Evolutionary conservation across 2,329 filamentous ascomycete genomes (phyloP).

Genomic region (Clonostachys byssicola): DNA sequence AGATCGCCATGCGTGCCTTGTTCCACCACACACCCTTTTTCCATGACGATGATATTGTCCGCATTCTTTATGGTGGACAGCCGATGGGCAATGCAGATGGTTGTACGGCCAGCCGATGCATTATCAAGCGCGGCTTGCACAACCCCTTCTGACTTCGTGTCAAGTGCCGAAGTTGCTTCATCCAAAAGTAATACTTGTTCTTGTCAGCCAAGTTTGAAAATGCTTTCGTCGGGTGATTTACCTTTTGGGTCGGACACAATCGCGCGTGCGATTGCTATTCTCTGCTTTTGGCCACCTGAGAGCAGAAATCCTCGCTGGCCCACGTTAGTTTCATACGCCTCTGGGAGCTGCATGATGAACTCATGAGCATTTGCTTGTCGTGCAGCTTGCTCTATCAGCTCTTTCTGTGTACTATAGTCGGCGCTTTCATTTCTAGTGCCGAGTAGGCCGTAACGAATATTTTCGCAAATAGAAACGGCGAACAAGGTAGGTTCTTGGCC

Average conservation of each 20-base stretch:
- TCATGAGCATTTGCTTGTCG: slow-evolving; percentile 38
- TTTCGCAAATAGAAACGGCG: slow-evolving; percentile 81
- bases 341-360: slow-evolving; percentile 38
- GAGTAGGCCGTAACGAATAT: slow-evolving; percentile 87
- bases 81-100: slow-evolving; percentile 59
- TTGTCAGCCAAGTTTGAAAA: not conserved
- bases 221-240: slow-evolving; percentile 58
- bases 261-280: slow-evolving; percentile 53
- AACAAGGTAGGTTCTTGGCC: slow-evolving; percentile 93
- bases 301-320: slow-evolving; percentile 57
- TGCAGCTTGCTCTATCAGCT: slow-evolving; percentile 34
- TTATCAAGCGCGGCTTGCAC: slow-evolving; percentile 57
- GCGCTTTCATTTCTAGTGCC: slow-evolving; percentile 69
- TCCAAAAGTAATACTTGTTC: slow-evolving; percentile 55
- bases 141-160: slow-evolving; percentile 73
- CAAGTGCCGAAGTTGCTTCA: slow-evolving; percentile 58
- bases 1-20: slow-evolving; percentile 59
- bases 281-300: slow-evolving; percentile 62
- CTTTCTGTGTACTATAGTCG: slow-evolving; percentile 53
- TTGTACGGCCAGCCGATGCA: slow-evolving; percentile 54
- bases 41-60: slow-evolving; percentile 60
- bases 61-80: slow-evolving; percentile 53
- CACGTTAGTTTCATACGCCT: slow-evolving; percentile 51
- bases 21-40: slow-evolving; percentile 52
- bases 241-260: slow-evolving; percentile 28